Conservation (phyloP, 177 flowering plant genomes). For the Tripterygium wilfordii region DNA sequence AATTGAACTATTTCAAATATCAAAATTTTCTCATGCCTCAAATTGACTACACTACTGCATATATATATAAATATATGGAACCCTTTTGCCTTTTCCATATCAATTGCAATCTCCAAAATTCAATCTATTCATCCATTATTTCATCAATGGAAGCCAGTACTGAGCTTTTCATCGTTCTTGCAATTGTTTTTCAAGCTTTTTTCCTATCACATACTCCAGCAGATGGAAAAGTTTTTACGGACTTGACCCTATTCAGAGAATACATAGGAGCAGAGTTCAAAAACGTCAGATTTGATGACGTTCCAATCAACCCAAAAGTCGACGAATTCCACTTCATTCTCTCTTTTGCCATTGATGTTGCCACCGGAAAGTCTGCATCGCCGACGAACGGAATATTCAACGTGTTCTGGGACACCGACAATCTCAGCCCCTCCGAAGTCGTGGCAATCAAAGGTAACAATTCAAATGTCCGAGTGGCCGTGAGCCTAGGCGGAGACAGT, state of each 20-base stretch:
- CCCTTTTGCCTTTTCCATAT: constrained; percentile 12
- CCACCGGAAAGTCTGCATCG: constrained; percentile 22
- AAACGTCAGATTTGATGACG: constrained; percentile 34
- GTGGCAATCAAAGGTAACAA: constrained; percentile 30
- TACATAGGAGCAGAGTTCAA: constrained; percentile 51
- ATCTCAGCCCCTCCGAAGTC: constrained; percentile 46
- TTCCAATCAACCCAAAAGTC: constrained; percentile 35
- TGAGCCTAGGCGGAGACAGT: constrained; percentile 59
- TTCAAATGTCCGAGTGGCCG: constrained; percentile 46
- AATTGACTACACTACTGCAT: not conserved
- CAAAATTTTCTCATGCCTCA: constrained; percentile 7
- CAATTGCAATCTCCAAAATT: not conserved
- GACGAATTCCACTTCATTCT: constrained; percentile 50
- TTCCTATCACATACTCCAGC: constrained; percentile 3
- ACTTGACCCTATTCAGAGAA: constrained; percentile 33
- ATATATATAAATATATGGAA: not conserved
- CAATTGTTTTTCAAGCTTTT: constrained; percentile 9
- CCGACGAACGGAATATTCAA: constrained; percentile 56
- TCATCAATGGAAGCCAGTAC: constrained; percentile 4
- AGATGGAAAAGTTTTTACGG: constrained; percentile 9
- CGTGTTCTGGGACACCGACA: constrained; percentile 50
- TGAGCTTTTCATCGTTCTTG: constrained; percentile 6
- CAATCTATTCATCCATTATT: not conserved
- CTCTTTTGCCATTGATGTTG: constrained; percentile 41
- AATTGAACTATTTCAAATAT: too few relatives aligned